Evolutionary conservation across 2,329 filamentous ascomycete genomes (phyloP).

Genomic region (Trichoderma citrinoviride): DNA sequence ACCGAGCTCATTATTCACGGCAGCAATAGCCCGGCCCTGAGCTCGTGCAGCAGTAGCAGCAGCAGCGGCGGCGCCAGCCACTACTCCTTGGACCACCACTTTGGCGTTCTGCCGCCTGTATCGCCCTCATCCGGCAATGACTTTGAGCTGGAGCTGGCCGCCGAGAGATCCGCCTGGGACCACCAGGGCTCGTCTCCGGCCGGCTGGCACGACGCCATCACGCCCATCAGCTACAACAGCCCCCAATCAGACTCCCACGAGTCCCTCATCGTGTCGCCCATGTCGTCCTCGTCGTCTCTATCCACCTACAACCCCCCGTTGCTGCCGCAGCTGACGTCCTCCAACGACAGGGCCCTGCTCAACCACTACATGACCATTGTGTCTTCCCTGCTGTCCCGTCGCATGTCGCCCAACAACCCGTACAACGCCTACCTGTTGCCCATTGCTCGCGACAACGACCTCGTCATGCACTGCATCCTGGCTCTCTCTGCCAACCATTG

Average conservation of each 20-base stretch:
- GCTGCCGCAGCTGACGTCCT: constrained; percentile 32
- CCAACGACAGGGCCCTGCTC: constrained; percentile 34
- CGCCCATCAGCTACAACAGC: constrained; percentile 29
- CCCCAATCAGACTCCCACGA: constrained; percentile 27
- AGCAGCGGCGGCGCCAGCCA: not conserved
- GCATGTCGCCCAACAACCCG: constrained; percentile 31
- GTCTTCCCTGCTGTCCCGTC: constrained; percentile 35
- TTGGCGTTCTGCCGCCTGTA: constrained; percentile 13
- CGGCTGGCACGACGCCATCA: constrained; percentile 29
- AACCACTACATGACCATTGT: constrained; percentile 38
- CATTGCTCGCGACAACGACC: constrained; percentile 35
- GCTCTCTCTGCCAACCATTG: constrained; percentile 37
- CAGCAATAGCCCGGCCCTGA: constrained; percentile 18
- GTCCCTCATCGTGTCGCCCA: constrained; percentile 12
- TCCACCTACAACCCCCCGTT: constrained; percentile 33
- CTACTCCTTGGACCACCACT: constrained; percentile 15
- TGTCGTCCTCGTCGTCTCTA: constrained; percentile 25
- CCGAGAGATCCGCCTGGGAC: constrained; percentile 27
- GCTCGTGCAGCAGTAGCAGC: constrained; percentile 13
- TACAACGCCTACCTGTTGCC: constrained; percentile 36
- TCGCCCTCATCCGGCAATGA: constrained; percentile 16
- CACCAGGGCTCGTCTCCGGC: constrained; percentile 24
- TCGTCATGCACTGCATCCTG: constrained; percentile 36
- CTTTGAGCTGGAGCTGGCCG: constrained; percentile 25
- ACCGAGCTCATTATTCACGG: constrained; percentile 16